Evolutionary conservation across 192 early-diverging fungal genomes (phyloP), one percentile per base, ranked within the genome.

Genomic region (Coemansia guatemalensis): DNA sequence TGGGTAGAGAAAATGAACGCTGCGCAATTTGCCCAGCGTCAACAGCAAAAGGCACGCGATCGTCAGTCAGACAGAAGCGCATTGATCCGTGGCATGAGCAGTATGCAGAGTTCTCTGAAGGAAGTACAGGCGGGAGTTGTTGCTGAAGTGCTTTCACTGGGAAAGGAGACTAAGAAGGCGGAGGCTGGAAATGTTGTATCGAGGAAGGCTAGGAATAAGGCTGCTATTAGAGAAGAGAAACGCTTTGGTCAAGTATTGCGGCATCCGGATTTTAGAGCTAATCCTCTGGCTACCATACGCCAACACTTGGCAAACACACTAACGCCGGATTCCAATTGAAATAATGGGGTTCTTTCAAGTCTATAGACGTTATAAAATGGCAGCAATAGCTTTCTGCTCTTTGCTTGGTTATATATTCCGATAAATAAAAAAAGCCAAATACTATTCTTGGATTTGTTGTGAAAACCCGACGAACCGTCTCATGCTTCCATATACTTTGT

Each of bases 241-340:
- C 82, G 91, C 21, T 88, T 93, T 64, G 85, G 86, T 50, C 88
- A 90, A 69, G 83, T 93, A 2, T 58, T 91, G 58, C 72, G 66
- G 5, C 91, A 93, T 67, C 84, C 86, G 14, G 84, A 88, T 21
- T 93, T 91, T 73, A 80, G 87, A 64, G 75, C 81, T 20, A 84
- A 89, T 48, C 87, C 91, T 4, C 60, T 93, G 29, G 83, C 82
- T 14, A 89, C 90, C 6, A 89, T 93, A 30, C 81, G 85, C 22
- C 84, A 86, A 52, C 91, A 93, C 62, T 75, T 93, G 65, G 75
- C 87, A 48, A 93, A 93, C 64, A 89, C 86, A 3, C 80, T 87
- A 41, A 67, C n/a, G n/a, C n/a, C n/a, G n/a, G n/a, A n/a, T n/a
- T n/a, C n/a, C n/a, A n/a, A n/a, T n/a, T n/a, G n/a, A n/a, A n/a